A percentile compares a stretch with the other conserved stretches of the same genome.
These are phyloP conservation scores for Poterioochromonas sp. DNA, from an alignment of 352 stramenopile species.

Conservation along the genomic window DNA sequence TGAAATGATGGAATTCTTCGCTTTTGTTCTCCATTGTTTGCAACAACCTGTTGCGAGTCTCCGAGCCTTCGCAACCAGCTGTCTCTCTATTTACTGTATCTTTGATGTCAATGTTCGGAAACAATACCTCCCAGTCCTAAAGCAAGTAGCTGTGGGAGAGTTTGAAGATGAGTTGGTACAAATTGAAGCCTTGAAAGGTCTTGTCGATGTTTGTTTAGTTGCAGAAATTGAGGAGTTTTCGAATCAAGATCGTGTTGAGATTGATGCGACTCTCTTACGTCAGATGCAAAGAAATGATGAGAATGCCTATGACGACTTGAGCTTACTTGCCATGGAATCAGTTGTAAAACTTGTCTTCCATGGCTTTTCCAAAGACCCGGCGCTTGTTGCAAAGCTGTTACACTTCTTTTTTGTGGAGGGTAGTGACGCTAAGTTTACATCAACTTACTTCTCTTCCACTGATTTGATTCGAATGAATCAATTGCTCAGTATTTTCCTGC, in stretches of 20 bases:
- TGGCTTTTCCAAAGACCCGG: neutral
- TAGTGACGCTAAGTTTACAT: neutral
- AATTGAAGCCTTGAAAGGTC: neutral
- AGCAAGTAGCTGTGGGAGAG: neutral
- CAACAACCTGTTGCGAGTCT: neutral
- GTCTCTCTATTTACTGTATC: neutral
- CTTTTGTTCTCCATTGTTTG: too few species aligned
- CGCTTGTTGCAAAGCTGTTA: neutral
- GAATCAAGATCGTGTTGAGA: too few species aligned
- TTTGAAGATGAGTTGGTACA: neutral
- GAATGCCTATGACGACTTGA: neutral
- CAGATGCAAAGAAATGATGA: neutral
- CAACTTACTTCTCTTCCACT: neutral
- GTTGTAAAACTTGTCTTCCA: neutral
- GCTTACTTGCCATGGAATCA: neutral
- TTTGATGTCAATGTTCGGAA: neutral
- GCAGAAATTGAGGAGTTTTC: neutral
- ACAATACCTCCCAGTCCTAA: neutral
- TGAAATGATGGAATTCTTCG: too few species aligned
- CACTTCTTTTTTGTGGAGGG: neutral
- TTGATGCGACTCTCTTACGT: neutral
- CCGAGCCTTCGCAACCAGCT: neutral
- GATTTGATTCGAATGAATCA: neutral
- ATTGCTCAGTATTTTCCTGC: neutral
- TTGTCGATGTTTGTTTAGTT: neutral